Base-by-base conservation (phyloP, 495 filamentous ascomycete species). In the Annulohypoxylon stygium region DNA sequence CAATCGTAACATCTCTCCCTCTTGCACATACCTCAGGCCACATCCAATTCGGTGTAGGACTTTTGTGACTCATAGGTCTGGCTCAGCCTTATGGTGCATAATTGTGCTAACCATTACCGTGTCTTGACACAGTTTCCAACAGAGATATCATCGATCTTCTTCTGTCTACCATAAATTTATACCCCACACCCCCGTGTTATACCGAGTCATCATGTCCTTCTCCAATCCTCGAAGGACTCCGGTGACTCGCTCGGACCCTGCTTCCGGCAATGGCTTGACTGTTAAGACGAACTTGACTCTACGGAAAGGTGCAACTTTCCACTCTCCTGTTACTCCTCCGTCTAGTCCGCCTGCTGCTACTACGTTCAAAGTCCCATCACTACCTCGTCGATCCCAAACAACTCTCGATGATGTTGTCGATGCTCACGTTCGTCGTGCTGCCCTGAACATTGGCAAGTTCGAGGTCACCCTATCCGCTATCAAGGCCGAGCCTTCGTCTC, bases 281-380 rank as follows among this genome's bases (percentile, higher is more conserved):
- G 76, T 85, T 82, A 85, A 86, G 82, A 87, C 84, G 74, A 84
- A 81, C 80, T 74, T 85, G 73, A 75, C 79, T 67, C 86, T 92
- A 75, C 84, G 83, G 77, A 91, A 90, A 81, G 87, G 88, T 39
- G 84, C 87, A 5, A 92, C 90, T 67, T 92, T 92, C 80, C 86
- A 90, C 63, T 84, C 84, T 71, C 84, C 83, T 62, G 78, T 77
- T 51, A 82, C 83, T 47, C 81, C 85, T 54, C 81, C 82, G 58
- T 75, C 80, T 51, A 79, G 83, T 34, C 69, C 75, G 48, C 78
- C 83, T 0, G 81, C 87, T 41, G 75, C 73, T 25, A 72, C 81
- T 69, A 48, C 75, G 48, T 86, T 88, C 74, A 83, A 82, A 65
- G 81, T 83, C 55, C 86, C 84, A 8, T 77, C 82, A 37, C 82